These are phyloP conservation scores for Fusarium nisikadoi DNA, from an alignment of 2,329 filamentous ascomycete genomes.

Conservation along the genomic window DNA sequence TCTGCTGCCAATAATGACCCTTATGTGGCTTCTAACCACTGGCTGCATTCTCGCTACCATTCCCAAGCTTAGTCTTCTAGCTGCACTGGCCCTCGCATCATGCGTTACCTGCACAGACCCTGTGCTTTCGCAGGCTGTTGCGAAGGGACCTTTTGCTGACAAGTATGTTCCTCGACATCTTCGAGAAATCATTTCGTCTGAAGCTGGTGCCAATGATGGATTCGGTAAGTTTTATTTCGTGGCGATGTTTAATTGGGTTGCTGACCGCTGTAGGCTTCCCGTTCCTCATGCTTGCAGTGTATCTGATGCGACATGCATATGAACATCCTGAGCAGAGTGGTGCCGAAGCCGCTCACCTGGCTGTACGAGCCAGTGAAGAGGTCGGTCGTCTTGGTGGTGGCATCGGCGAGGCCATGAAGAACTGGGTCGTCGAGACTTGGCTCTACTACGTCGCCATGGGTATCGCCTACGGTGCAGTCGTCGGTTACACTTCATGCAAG, in stretches of 20 bases:
- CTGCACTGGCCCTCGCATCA: slow-evolving; percentile 67
- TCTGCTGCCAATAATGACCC: slow-evolving; percentile 68
- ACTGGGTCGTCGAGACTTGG: slow-evolving; percentile 70
- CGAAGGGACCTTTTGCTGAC: slow-evolving; percentile 58
- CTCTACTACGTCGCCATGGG: slow-evolving; percentile 68
- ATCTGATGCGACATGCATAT: slow-evolving; percentile 19
- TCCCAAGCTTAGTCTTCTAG: slow-evolving; percentile 63
- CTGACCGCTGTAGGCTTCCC: slow-evolving; percentile 53
- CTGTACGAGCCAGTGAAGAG: slow-evolving; percentile 44
- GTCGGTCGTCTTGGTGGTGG: slow-evolving; percentile 65
- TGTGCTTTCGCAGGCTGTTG: slow-evolving; percentile 42
- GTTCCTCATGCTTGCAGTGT: slow-evolving; percentile 58
- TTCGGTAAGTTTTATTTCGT: slow-evolving; percentile 53
- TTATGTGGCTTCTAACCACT: slow-evolving; percentile 70
- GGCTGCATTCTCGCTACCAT: slow-evolving; percentile 65
- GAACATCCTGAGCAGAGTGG: background rate
- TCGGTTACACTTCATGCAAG: slow-evolving; percentile 60
- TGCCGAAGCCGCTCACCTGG: slow-evolving; percentile 1
- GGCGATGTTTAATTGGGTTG: accelerated
- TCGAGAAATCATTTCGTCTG: slow-evolving; percentile 70
- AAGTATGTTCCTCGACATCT: slow-evolving; percentile 68
- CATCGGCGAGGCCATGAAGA: slow-evolving; percentile 60
- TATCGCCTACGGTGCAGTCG: slow-evolving; percentile 61
- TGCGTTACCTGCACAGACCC: slow-evolving; percentile 68
- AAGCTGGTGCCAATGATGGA: slow-evolving; percentile 71